Evolutionary conservation across 2,329 filamentous ascomycete genomes (phyloP).

Genomic region (Colletotrichum sp.): DNA sequence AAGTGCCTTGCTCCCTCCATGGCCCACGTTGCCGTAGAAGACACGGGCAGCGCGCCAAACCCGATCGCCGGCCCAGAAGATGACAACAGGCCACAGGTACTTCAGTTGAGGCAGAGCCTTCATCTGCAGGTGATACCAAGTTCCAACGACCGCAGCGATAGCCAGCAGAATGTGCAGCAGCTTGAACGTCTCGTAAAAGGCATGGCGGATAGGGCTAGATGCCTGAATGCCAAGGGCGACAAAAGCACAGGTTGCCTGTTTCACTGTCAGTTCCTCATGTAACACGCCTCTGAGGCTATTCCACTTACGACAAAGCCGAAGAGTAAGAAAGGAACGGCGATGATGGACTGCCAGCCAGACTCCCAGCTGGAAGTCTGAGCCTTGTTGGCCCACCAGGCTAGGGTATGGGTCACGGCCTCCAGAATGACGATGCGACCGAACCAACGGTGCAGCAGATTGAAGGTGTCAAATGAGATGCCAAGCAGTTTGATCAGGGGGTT

Average conservation of each 20-base stretch:
- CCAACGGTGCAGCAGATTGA: conserved; percentile 83
- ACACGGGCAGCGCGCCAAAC: conserved; percentile 62
- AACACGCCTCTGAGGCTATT: not conserved
- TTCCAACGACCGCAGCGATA: conserved; percentile 61
- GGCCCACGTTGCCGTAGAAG: conserved; percentile 69
- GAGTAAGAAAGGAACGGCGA: conserved; percentile 53
- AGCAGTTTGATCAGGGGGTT: conserved; percentile 77
- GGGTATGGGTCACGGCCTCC: conserved; percentile 70
- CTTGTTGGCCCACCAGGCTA: conserved; percentile 59
- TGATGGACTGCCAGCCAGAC: conserved; percentile 36
- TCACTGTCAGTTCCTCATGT: conserved; percentile 21
- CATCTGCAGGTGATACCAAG: conserved; percentile 71
- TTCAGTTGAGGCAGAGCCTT: conserved; percentile 58
- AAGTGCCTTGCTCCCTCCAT: conserved; percentile 69
- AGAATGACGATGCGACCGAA: conserved; percentile 77
- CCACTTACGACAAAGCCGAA: conserved; percentile 68
- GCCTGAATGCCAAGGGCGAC: conserved; percentile 71
- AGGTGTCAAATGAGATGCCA: conserved; percentile 80
- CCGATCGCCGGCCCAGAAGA: conserved; percentile 73
- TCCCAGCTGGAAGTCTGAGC: conserved; percentile 53
- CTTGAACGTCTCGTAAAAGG: conserved; percentile 82
- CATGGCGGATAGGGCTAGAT: conserved; percentile 73
- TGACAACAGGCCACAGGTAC: conserved; percentile 66
- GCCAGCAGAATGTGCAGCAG: conserved; percentile 72
- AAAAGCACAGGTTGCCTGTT: conserved; percentile 63